A percentile compares a stretch with the other conserved stretches of the same genome.
Evolutionary conservation across 331 rosid genomes (phyloP).

Genomic region (Rosa hybrid): DNA sequence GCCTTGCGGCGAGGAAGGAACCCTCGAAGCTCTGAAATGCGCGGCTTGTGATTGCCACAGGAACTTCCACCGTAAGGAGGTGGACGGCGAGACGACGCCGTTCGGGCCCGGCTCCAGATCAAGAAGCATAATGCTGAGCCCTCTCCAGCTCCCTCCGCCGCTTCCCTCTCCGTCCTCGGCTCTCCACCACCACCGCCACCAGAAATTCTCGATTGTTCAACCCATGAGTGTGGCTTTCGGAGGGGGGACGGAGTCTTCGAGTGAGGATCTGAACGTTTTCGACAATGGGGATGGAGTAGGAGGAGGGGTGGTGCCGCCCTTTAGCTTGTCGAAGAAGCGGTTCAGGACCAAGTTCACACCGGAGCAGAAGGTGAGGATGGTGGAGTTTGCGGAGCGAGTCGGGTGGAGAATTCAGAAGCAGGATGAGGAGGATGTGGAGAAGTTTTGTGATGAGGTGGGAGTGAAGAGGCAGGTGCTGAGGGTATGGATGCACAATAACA

Average conservation of each 20-base stretch:
- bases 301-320: neutral
- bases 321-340: slow-evolving; percentile 41
- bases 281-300: slow-evolving; percentile 19
- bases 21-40: slow-evolving; percentile 52
- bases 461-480: slow-evolving; percentile 50
- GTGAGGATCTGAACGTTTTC: slow-evolving; percentile 48
- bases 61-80: slow-evolving; percentile 55
- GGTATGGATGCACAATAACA: slow-evolving; percentile 66
- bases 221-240: slow-evolving; percentile 51
- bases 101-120: slow-evolving; percentile 28
- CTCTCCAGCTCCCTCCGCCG: slow-evolving; percentile 51
- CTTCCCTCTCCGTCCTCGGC: slow-evolving; percentile 30
- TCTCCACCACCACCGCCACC: slow-evolving; percentile 21
- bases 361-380: slow-evolving; percentile 53
- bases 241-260: slow-evolving; percentile 46
- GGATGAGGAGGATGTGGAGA: slow-evolving; percentile 47
- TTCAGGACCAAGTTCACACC: slow-evolving; percentile 49
- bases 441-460: slow-evolving; percentile 50
- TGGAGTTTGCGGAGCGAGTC: slow-evolving; percentile 51
- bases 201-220: slow-evolving; percentile 38
- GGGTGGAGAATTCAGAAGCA: slow-evolving; percentile 61
- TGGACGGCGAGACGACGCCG: slow-evolving; percentile 40
- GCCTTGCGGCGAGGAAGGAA: slow-evolving; percentile 56
- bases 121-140: slow-evolving; percentile 32
- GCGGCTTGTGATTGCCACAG: slow-evolving; percentile 58